These are phyloP conservation scores for Penicillium sp. DNA, from an alignment of 2,329 filamentous ascomycete species.

Conservation along the genomic window DNA sequence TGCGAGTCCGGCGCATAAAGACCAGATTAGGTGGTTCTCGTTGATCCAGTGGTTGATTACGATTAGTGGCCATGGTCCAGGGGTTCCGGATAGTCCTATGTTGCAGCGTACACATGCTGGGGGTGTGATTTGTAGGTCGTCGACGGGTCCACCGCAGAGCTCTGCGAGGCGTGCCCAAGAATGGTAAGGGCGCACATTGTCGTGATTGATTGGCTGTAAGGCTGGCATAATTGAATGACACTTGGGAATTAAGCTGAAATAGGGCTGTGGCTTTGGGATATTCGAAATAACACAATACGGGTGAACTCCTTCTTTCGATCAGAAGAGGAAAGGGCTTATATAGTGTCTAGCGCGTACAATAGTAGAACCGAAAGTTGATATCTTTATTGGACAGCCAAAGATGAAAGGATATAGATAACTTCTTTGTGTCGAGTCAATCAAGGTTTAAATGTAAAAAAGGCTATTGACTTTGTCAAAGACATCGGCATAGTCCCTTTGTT, in stretches of 20 bases:
- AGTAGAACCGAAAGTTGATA: too few species aligned
- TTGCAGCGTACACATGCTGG: not conserved
- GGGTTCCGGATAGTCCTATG: not conserved
- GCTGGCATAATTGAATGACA: not conserved
- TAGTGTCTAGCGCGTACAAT: not conserved
- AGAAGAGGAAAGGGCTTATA: not conserved
- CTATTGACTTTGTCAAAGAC: not conserved
- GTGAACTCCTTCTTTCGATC: not conserved
- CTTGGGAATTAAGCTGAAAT: not conserved
- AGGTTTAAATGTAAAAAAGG: not conserved
- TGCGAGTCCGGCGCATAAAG: not conserved
- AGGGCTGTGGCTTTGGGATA: not conserved
- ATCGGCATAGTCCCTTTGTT: not conserved
- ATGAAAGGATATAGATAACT: too few species aligned
- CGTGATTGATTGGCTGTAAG: not conserved
- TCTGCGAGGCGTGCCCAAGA: not conserved
- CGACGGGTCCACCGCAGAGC: not conserved
- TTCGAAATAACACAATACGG: not conserved
- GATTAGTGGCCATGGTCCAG: not conserved
- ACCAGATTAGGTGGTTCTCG: slow-evolving; percentile 1
- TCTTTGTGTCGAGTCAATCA: not conserved
- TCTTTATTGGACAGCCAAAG: too few species aligned
- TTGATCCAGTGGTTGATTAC: not conserved
- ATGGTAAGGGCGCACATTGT: not conserved
- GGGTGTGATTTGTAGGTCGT: not conserved